A percentile compares a stretch with the other conserved stretches of the same genome.
phyloP scores from a whole-genome alignment of 441 rosid species.

The Gossypium gossypioides region DNA sequence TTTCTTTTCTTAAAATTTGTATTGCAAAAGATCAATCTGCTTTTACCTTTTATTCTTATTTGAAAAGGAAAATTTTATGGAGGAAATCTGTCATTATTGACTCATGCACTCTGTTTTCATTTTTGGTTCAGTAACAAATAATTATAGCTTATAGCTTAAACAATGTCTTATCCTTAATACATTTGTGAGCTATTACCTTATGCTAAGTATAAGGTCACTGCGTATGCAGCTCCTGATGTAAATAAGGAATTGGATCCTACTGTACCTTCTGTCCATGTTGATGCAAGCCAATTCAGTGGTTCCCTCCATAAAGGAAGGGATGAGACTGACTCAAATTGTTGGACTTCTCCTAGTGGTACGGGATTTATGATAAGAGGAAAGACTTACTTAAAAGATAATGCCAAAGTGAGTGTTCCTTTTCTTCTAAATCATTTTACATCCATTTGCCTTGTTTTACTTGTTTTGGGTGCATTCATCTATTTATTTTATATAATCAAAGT shows the following conservation, averaged over 20 bases:
- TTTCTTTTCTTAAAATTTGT: constrained; percentile 12
- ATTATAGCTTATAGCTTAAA: background rate
- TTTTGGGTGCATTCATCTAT: background rate
- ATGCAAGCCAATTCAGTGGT: constrained; percentile 52
- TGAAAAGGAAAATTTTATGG: background rate
- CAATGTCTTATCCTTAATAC: background rate
- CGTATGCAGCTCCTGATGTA: constrained; percentile 47
- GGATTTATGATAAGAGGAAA: constrained; percentile 96
- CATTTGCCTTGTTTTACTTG: constrained; percentile 9
- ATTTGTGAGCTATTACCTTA: background rate
- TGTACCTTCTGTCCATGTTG: constrained; percentile 41
- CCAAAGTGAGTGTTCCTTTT: constrained; percentile 49
- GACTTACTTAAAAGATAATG: constrained; percentile 74
- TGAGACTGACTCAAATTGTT: constrained; percentile 73
- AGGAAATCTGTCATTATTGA: background rate
- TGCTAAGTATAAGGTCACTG: constrained; percentile 18
- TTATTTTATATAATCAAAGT: background rate
- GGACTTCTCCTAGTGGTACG: constrained; percentile 79
- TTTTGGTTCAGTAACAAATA: background rate
- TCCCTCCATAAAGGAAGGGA: constrained; percentile 56
- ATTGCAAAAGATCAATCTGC: background rate
- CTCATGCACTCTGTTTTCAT: background rate
- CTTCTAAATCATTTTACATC: background rate
- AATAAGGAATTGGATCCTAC: constrained; percentile 57
- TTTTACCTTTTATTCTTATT: background rate